Evolutionary conservation across 768 basidiomycete genomes (phyloP).

Genomic region (Pleurotus djamor): DNA sequence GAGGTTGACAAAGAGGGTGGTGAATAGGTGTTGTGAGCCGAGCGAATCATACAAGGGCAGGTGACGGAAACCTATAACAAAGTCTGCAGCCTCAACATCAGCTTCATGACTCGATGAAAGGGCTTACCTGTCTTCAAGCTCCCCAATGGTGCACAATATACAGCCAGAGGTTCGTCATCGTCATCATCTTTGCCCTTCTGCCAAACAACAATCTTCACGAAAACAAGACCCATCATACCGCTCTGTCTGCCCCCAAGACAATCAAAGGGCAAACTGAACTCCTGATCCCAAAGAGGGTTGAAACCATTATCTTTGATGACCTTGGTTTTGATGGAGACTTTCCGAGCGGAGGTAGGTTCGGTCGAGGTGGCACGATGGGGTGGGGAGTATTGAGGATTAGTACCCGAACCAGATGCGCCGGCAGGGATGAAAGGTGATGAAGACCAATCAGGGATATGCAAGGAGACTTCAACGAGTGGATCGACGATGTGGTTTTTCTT

Average conservation of each 20-base stretch:
- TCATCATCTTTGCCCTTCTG: constrained; percentile 58
- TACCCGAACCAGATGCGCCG: constrained; percentile 5
- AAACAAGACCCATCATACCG: constrained; percentile 77
- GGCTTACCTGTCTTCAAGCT: constrained; percentile 67
- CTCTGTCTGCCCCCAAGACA: constrained; percentile 70
- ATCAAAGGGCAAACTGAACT: constrained; percentile 68
- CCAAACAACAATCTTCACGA: constrained; percentile 76
- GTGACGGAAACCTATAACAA: constrained; percentile 79
- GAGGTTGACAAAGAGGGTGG: constrained; percentile 85
- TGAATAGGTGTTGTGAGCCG: constrained; percentile 87
- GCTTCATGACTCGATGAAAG: background rate
- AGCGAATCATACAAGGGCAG: constrained; percentile 87
- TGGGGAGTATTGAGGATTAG: constrained; percentile 15
- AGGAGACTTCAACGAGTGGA: constrained; percentile 79
- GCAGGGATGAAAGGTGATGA: constrained; percentile 23
- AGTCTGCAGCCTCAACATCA: background rate
- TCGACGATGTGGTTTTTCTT: constrained; percentile 55
- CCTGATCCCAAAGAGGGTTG: constrained; percentile 87
- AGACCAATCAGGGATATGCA: constrained; percentile 76
- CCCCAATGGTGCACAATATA: constrained; percentile 72
- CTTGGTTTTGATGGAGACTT: constrained; percentile 54
- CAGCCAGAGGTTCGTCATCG: constrained; percentile 63
- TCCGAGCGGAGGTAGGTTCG: constrained; percentile 32
- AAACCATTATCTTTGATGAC: constrained; percentile 86
- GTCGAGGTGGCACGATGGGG: constrained; percentile 19